Evolutionary conservation across 768 basidiomycete species (phyloP).

Genomic region (Roridomyces roridus): DNA sequence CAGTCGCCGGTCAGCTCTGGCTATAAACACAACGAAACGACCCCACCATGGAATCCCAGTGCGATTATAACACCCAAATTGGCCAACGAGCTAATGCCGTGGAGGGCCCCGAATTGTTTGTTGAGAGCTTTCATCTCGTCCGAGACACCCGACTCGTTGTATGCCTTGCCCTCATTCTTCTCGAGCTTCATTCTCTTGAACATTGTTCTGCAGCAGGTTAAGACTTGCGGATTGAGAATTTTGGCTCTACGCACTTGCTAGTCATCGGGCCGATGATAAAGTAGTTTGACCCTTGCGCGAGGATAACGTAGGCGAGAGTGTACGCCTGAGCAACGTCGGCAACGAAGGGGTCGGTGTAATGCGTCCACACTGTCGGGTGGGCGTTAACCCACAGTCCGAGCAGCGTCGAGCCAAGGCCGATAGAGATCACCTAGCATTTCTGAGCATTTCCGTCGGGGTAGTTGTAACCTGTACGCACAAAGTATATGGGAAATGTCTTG

Average conservation of each 20-base stretch:
- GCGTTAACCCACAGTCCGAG: constrained; percentile 62
- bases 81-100: constrained; percentile 71
- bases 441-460: too few species aligned
- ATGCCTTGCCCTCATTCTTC: constrained; percentile 72
- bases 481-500: constrained; percentile 78
- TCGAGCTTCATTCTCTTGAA: constrained; percentile 74
- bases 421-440: too few species aligned
- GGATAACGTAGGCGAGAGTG: constrained; percentile 51
- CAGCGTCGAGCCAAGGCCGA: constrained; percentile 58
- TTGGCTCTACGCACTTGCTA: constrained; percentile 55
- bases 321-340: constrained; percentile 74
- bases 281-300: constrained; percentile 65
- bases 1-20: constrained; percentile 36
- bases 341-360: constrained; percentile 51
- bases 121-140: constrained; percentile 73
- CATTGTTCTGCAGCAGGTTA: constrained; percentile 60
- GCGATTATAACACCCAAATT: constrained; percentile 68
- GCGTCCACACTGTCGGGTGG: constrained; percentile 60
- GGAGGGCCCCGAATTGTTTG: constrained; percentile 66
- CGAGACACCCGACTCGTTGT: constrained; percentile 71
- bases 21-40: not conserved
- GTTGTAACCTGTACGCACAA: too few species aligned
- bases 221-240: not conserved
- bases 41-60: constrained; percentile 34
- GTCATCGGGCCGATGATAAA: constrained; percentile 75